These are phyloP conservation scores for Amanita jacksonii DNA, from an alignment of 768 basidiomycete species.

Conservation along the genomic window DNA sequence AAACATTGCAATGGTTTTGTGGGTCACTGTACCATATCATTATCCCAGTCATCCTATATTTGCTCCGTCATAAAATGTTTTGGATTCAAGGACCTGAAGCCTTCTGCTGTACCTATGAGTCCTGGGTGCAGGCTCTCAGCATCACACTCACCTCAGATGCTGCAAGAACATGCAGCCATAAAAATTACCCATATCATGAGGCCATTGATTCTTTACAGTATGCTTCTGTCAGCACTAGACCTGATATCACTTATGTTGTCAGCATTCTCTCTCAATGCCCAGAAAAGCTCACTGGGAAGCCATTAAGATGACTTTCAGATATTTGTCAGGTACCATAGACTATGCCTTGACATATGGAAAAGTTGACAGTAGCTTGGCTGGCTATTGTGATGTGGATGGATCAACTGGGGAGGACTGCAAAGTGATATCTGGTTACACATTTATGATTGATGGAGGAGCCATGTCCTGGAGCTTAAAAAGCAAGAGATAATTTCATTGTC, in stretches of 20 bases:
- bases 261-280: slow-evolving; percentile 21
- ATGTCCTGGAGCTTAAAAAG: slow-evolving; percentile 24
- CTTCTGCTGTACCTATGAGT: no score
- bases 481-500: slow-evolving; percentile 23
- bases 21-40: no score
- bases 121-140: no score
- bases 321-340: slow-evolving; percentile 20
- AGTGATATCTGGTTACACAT: slow-evolving; percentile 14
- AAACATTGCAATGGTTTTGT: no score
- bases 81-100: slow-evolving; percentile 9
- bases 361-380: slow-evolving; percentile 12
- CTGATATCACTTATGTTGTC: slow-evolving; percentile 21
- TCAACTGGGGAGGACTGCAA: slow-evolving; percentile 13
- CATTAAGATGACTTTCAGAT: slow-evolving; percentile 25
- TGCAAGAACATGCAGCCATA: slow-evolving; percentile 13
- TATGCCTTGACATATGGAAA: slow-evolving; percentile 14
- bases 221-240: slow-evolving; percentile 15
- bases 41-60: no score
- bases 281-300: slow-evolving; percentile 25
- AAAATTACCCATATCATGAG: slow-evolving; percentile 16
- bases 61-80: slow-evolving; percentile 16
- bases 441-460: slow-evolving; percentile 16
- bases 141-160: background rate
- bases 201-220: slow-evolving; percentile 21
- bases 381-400: slow-evolving; percentile 17